Evolutionary conservation across 2,329 filamentous ascomycete species (phyloP).

Genomic region (Ambrosiella cleistominuta): DNA sequence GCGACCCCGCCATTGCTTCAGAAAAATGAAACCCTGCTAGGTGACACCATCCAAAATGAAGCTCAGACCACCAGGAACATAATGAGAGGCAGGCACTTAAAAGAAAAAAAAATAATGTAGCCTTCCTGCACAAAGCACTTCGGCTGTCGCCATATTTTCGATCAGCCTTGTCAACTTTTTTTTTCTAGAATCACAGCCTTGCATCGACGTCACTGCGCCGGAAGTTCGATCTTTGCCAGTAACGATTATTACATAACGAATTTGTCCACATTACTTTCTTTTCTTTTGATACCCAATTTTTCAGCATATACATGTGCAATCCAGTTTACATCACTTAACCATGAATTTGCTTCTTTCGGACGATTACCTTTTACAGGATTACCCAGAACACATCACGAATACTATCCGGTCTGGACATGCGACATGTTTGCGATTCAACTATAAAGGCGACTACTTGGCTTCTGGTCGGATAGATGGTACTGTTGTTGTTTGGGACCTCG

Average conservation of each 20-base stretch:
- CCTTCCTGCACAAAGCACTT: background rate
- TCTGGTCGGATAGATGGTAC: slow-evolving; percentile 89
- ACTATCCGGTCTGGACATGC: slow-evolving; percentile 60
- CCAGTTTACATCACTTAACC: slow-evolving; percentile 2
- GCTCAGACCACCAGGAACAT: background rate
- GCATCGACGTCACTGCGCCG: background rate
- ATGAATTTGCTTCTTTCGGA: slow-evolving; percentile 46
- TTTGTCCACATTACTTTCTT: background rate
- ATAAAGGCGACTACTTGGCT: slow-evolving; percentile 83
- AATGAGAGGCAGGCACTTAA: background rate
- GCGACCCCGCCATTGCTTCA: slow-evolving; percentile 1
- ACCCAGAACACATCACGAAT: slow-evolving; percentile 76
- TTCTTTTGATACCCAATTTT: background rate
- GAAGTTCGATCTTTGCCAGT: too few species aligned
- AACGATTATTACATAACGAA: too few species aligned
- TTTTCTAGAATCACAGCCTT: slow-evolving; percentile 13
- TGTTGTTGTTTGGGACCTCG: slow-evolving; percentile 89
- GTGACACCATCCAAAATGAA: background rate
- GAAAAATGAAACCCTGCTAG: background rate
- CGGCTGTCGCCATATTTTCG: background rate
- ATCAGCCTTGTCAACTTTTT: slow-evolving; percentile 7
- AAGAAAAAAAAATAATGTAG: slow-evolving; percentile 1
- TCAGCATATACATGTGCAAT: background rate
- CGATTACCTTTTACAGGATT: slow-evolving; percentile 56
- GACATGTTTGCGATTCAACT: slow-evolving; percentile 68